Evolutionary conservation across 768 basidiomycete genomes (phyloP), one percentile per base, ranked within the genome.

Genomic region (Leccinum longicurvipes): DNA sequence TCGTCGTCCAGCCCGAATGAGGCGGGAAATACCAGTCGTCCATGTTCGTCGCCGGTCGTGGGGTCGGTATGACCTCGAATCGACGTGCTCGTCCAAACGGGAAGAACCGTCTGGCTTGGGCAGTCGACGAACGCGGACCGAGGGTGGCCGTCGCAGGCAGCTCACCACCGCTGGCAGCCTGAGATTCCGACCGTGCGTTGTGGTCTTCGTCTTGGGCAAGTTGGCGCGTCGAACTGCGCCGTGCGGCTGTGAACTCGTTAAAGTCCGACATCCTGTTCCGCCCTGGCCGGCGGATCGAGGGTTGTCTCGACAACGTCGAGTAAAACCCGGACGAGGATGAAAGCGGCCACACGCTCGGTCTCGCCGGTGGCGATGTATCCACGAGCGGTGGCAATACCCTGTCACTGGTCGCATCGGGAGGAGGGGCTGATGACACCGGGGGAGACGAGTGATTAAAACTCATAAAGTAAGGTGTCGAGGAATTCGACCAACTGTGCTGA

Each of bases 191-290:
- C 10, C 55, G 63, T 6, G 24, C 29, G 9, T 23, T 51, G 5
- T 55, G 56, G 3, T 68, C 71, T 27, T 72, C 71, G 17, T 69
- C 71, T 44, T 64, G 63, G n/a, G 63, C 52, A 34, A 67, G 54
- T 42, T 70, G 72, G 3, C 77, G 71, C 0, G 68, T 80, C 5
- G 74, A 72, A 17, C 80, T 81, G 50, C 89, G 81, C 28, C 88
- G 82, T 12, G 82, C 83, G 23, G 80, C 69, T 0, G 87, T 85
- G 59, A 86, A 89, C 25, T 90, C 88, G 63, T 79, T 84, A 67
- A 91, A 89, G 59, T 90, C 87, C 14, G 82, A 76, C 14, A 81
- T 76, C 31, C 87, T 74, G 27, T 79, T 77, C 5, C 78, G 76
- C 29, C 73, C 63, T 2, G 82, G 76, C 23, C 86, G 85, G 25